Percentiles rank a stretch among this genome's conserved stretches.
Conservation (phyloP, 73 alveolate genomes). For the Paramecium sexaurelia region DNA sequence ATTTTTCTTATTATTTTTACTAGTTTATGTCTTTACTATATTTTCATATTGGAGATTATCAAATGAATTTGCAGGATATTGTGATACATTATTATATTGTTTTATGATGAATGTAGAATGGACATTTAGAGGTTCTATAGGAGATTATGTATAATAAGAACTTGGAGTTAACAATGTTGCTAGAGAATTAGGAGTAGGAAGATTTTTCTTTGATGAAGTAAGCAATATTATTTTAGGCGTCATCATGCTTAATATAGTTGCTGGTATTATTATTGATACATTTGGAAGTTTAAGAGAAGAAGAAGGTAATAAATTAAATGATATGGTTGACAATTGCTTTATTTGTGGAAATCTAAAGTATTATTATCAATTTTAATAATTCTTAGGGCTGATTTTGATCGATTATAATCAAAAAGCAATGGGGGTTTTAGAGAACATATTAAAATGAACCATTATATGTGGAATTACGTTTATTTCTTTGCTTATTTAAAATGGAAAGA, state of each 20-base stretch:
- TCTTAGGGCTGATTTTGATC: constrained; percentile 75
- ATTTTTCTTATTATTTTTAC: constrained; percentile 84
- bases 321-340: constrained; percentile 90
- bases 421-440: constrained; percentile 83
- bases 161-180: constrained; percentile 59
- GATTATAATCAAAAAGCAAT: constrained; percentile 66
- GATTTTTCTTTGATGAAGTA: constrained; percentile 89
- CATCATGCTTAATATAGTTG: constrained; percentile 90
- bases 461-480: constrained; percentile 91
- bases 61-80: constrained; percentile 85
- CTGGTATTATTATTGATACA: constrained; percentile 98
- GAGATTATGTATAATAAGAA: background rate
- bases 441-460: constrained; percentile 80
- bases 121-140: constrained; percentile 81
- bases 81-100: constrained; percentile 84
- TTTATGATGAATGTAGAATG: constrained; percentile 85
- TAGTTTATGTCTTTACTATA: constrained; percentile 89
- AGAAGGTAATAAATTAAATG: constrained; percentile 83
- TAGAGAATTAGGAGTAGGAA: constrained; percentile 72
- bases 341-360: constrained; percentile 94
- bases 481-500: constrained; percentile 89
- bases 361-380: constrained; percentile 71
- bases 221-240: constrained; percentile 88
- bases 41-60: constrained; percentile 83
- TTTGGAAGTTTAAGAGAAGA: constrained; percentile 96